Base-by-base conservation (phyloP, 176 grass and related monocot genomes). In the Triticum turgidum region DNA sequence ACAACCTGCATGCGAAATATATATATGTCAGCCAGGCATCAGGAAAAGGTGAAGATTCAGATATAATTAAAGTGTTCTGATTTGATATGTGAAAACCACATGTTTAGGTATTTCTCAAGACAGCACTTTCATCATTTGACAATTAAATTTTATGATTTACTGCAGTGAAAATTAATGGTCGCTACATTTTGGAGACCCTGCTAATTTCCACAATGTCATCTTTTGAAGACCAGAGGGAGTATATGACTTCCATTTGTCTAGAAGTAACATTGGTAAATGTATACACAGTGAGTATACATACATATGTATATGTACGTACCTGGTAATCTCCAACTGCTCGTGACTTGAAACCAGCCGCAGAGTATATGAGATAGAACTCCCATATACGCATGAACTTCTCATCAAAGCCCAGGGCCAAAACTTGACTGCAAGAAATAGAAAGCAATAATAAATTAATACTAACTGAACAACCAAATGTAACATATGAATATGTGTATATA, bases 371-470 rank as follows among this genome's bases (percentile, higher is more conserved):
- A 5, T 71, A 71, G 68, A 39, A 71, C 20, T 71, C 68, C 68
- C 68, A 71, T 71, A 71, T 39, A 41, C 35, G 68, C 4, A 71
- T n/a, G 68, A 71, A 71, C 68, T 41, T 71, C 18, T 71, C 68
- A 41, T 71, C 68, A 71, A 71, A 71, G 68, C 68, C 68, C 68
- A 71, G 68, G 18, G 68, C 68, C 3, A 71, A 71, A 71, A 71
- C 20, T 71, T 71, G 35, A 39, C 68, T 71, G 20, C 4, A n/a
- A 41, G 20, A 71, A 41, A 69, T 38, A 20, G 3, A 39, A 39
- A n/a, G 1, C 35, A 1, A 71, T 71, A 5, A 71, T 18, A 71
- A 71, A 39, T 5, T 39, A 39, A 39, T 39, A 39, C 18, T 11
- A 39, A 70, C 18, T 70, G 68, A 35, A 17, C 14, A 69, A 69